Evolutionary conservation across 2,329 filamentous ascomycete genomes (phyloP), one percentile per base, ranked within the genome.

Genomic region (Aspergillus pseudonomiae): DNA sequence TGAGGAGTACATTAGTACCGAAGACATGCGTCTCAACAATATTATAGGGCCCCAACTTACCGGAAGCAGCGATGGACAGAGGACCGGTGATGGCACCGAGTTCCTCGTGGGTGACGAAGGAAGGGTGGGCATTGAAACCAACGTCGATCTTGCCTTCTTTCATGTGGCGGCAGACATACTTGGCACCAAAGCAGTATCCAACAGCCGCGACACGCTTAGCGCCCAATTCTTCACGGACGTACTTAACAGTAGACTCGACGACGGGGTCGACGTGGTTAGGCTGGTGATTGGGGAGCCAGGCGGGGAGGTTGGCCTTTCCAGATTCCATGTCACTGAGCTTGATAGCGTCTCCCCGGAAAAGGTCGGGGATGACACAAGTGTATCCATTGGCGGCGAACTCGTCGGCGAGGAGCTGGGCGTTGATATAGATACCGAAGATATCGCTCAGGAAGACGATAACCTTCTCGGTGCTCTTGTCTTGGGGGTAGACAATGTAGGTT

Each of bases 171-270:
- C 85, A 84, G 39, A 92, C 86, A 75, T 91, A 93, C 86, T 91
- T 91, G 61, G 84, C 90, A 43, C 91, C 91, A 68, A 93, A 91
- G 78, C 91, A 93, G 78, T 93, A 93, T 0, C 91, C 91, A 0
- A 88, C 85, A 16, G 82, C 85, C 1, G 86, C 90, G 41, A 93
- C 78, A 67, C 84, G 86, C 74, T 85, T 86, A 53, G 85, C 76
- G 1, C 85, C 84, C 60, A 82, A 79, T 58, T 86, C 81, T 59
- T 83, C 81, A 64, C 84, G 84, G 59, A 93, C 74, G 61, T 86
- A 82, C 74, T 86, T 85, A 67, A 86, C 77, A 39, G 79, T 78
- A 26, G 77, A 72, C 61, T 82, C 80, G 16, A 86, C 77, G 62
- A 87, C 80, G 6, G 85, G 85, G 67, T 88, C 86, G 21, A 87